Percentiles rank a stretch among this genome's conserved stretches.
These are phyloP conservation scores for Metschnikowia rubicola DNA, from an alignment of 805 yeast genomes.

Conservation along the genomic window DNA sequence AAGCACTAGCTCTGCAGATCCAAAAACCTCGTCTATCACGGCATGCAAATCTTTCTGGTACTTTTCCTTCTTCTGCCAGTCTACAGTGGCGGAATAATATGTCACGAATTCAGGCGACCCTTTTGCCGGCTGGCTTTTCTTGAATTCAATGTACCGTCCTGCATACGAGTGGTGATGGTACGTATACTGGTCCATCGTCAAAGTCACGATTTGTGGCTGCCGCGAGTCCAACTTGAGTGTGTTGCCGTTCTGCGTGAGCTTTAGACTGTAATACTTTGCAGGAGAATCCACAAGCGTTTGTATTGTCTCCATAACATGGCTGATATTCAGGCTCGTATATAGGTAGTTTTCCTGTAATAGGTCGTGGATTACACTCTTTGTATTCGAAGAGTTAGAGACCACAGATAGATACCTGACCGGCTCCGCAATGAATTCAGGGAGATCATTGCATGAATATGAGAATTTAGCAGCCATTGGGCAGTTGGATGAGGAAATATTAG, in stretches of 20 bases:
- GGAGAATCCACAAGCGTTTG: not conserved
- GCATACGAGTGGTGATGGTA: constrained; percentile 14
- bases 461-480: not conserved
- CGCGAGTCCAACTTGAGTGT: constrained; percentile 4
- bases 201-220: not conserved
- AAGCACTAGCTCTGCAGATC: constrained; percentile 1
- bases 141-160: constrained; percentile 13
- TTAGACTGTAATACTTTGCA: constrained; percentile 1
- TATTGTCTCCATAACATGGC: constrained; percentile 1
- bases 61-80: not conserved
- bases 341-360: not conserved
- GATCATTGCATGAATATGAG: not conserved
- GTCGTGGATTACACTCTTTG: not conserved
- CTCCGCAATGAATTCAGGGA: constrained; percentile 8
- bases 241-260: constrained; percentile 1
- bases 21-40: constrained; percentile 8
- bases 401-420: constrained; percentile 11
- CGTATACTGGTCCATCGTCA: constrained; percentile 11
- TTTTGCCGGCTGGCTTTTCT: constrained; percentile 11
- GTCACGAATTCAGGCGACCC: constrained; percentile 7
- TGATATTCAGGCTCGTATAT: not conserved
- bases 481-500: not conserved
- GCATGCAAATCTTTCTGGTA: constrained; percentile 10
- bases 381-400: not conserved
- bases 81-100: not conserved